Percentiles rank a stretch among this genome's conserved stretches.
These are phyloP conservation scores for Rhodotorula sp. DNA, from an alignment of 1,284 basidiomycete genomes.

Conservation along the genomic window DNA sequence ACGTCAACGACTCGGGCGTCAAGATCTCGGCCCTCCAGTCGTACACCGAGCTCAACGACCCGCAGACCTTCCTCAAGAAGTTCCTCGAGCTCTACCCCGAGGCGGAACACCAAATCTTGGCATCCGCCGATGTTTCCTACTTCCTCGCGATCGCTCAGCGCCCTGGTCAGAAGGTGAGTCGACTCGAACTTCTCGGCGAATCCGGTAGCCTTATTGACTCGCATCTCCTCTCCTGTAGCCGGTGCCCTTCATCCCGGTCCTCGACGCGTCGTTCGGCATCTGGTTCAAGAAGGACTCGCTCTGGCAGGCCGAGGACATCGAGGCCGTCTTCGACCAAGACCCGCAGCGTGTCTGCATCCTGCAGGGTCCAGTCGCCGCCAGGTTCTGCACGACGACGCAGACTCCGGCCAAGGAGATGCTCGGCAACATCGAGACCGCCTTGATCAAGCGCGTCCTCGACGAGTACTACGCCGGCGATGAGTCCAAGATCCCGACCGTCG, in stretches of 20 bases:
- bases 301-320: conserved; percentile 97
- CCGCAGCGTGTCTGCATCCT: conserved; percentile 97
- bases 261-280: conserved; percentile 89
- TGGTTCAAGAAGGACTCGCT: conserved; percentile 86
- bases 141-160: conserved; percentile 94
- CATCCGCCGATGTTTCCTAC: conserved; percentile 92
- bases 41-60: conserved; percentile 79
- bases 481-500: conserved; percentile 73
- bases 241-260: conserved; percentile 95
- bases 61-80: conserved; percentile 68
- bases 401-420: conserved; percentile 88
- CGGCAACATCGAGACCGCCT: conserved; percentile 75
- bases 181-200: too few species aligned
- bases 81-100: conserved; percentile 83
- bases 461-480: conserved; percentile 77
- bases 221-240: conserved; percentile 53
- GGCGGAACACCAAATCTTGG: conserved; percentile 80
- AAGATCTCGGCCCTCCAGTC: conserved; percentile 90
- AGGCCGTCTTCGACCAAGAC: conserved; percentile 97
- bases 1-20: conserved; percentile 70
- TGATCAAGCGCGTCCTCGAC: conserved; percentile 78
- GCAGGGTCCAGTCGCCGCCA: conserved; percentile 92
- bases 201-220: background rate
- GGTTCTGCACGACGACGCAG: conserved; percentile 82
- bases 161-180: conserved; percentile 76